A percentile compares a stretch with the other conserved stretches of the same genome.
These are phyloP conservation scores for Lachnum nothofagi DNA, from an alignment of 2,329 filamentous ascomycete genomes.

Conservation along the genomic window DNA sequence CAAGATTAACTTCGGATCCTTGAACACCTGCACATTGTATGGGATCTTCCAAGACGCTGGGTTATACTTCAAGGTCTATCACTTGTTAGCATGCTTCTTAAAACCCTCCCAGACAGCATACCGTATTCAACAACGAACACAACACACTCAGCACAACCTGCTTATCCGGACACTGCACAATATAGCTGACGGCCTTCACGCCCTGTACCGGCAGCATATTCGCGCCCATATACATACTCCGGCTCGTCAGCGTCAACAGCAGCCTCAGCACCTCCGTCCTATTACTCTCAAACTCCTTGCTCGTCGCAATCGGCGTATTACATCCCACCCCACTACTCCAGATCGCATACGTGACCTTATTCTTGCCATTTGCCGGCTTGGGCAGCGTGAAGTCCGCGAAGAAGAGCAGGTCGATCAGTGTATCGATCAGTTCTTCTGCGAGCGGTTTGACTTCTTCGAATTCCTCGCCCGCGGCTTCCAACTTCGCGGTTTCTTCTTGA, in stretches of 20 bases:
- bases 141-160: constrained; percentile 84
- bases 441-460: constrained; percentile 81
- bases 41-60: constrained; percentile 89
- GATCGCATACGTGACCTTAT: constrained; percentile 85
- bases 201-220: constrained; percentile 75
- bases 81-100: constrained; percentile 8
- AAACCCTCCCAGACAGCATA: constrained; percentile 41
- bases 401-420: constrained; percentile 83
- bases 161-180: constrained; percentile 83
- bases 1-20: constrained; percentile 81
- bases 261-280: constrained; percentile 83
- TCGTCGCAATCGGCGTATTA: constrained; percentile 81
- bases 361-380: constrained; percentile 61
- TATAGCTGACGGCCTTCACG: constrained; percentile 78
- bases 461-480: constrained; percentile 50
- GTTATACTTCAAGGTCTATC: constrained; percentile 90
- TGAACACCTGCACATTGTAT: constrained; percentile 87
- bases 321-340: constrained; percentile 98
- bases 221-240: constrained; percentile 88
- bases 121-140: constrained; percentile 90
- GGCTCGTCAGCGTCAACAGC: constrained; percentile 78
- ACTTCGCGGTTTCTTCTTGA: constrained; percentile 47
- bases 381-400: constrained; percentile 86
- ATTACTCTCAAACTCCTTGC: constrained; percentile 88
- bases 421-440: constrained; percentile 88